Base-by-base conservation (phyloP, 805 yeast species). In the Cyberlindnera mycetangii region DNA sequence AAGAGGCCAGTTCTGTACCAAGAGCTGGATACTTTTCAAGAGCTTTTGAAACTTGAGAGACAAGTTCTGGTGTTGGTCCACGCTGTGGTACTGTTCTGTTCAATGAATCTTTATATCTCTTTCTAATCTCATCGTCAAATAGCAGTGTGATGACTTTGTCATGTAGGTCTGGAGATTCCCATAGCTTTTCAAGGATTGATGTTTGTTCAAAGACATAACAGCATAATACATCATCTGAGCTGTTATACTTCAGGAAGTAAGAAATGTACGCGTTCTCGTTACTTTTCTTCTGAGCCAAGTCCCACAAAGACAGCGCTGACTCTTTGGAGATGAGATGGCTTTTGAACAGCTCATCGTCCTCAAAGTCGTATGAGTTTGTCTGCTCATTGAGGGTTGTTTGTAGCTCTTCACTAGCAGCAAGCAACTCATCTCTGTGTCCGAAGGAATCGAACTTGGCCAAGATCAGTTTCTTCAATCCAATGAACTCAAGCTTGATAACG, bases 301-400 rank as follows among this genome's bases (percentile, higher is more conserved):
- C 44, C 50, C 65, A 75, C 8, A 76, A 47, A 24, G 61, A 62
- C 1, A 48, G 11, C 0, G 71, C 51, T 19, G 70, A 67, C 1
- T 65, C 65, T 6, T 61, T 55, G 4, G 62, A 68, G 7, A 74
- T 35, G 28, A 74, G 59, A 20, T 52, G 55, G 1, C 51, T 21
- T 31, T 55, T 52, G 48, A 67, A 64, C 21, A 66, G 43, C 5
- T 40, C 52, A 37, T 56, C 59, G 42, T 62, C 58, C 7, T 48
- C 48, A 33, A 59, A 68, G 12, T 56, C 47, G 45, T 63, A 69
- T 1, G 30, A 36, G 0, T 54, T 40, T 1, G 66, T 46, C 37
- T 54, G 58, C 3, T 56, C 55, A 8, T 49, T 36, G 18, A 64
- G 42, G 3, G 61, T 52, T 3, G 43, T 44, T 15, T 50, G 45